Conservation (phyloP, 2,329 filamentous ascomycete genomes). For the Aspergillus pseudoglaucus region DNA sequence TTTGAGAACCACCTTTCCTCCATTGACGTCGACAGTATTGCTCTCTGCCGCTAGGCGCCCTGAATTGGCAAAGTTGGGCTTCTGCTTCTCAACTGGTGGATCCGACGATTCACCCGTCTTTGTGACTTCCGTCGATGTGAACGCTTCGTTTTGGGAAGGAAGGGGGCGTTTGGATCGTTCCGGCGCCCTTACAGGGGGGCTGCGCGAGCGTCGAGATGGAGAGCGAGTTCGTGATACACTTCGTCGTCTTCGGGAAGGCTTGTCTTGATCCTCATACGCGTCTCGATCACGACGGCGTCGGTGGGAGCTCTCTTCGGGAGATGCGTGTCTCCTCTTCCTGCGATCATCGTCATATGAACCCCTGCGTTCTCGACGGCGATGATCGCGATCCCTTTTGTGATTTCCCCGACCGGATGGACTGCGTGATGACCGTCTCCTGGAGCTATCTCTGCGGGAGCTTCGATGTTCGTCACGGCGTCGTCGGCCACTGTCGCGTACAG, state of each 20-base stretch:
- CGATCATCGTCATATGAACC: conserved; percentile 21
- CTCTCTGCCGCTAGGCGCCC: conserved; percentile 82
- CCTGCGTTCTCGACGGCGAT: conserved; percentile 16
- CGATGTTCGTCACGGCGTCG: conserved; percentile 20
- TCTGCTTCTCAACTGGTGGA: conserved; percentile 54
- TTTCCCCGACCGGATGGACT: conserved; percentile 19
- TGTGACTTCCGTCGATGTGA: conserved; percentile 26
- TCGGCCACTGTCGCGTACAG: conserved; percentile 15
- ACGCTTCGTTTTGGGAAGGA: conserved; percentile 42
- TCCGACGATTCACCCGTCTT: conserved; percentile 15
- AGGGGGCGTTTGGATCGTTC: conserved; percentile 36
- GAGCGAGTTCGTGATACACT: conserved; percentile 23
- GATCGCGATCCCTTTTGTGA: conserved; percentile 15
- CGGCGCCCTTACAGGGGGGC: conserved; percentile 18
- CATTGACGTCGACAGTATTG: conserved; percentile 60
- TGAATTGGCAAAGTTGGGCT: conserved; percentile 76
- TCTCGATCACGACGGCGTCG: conserved; percentile 20
- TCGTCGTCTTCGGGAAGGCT: conserved; percentile 17
- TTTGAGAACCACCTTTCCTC: conserved; percentile 73
- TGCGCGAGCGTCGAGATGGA: conserved; percentile 19
- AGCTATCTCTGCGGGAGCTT: conserved; percentile 21
- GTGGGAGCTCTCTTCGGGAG: conserved; percentile 19
- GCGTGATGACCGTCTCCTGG: conserved; percentile 18
- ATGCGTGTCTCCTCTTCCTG: conserved; percentile 21
- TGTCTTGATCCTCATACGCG: conserved; percentile 11